These are phyloP conservation scores for Curvularia sp. DNA, from an alignment of 2,329 filamentous ascomycete genomes.

Conservation along the genomic window DNA sequence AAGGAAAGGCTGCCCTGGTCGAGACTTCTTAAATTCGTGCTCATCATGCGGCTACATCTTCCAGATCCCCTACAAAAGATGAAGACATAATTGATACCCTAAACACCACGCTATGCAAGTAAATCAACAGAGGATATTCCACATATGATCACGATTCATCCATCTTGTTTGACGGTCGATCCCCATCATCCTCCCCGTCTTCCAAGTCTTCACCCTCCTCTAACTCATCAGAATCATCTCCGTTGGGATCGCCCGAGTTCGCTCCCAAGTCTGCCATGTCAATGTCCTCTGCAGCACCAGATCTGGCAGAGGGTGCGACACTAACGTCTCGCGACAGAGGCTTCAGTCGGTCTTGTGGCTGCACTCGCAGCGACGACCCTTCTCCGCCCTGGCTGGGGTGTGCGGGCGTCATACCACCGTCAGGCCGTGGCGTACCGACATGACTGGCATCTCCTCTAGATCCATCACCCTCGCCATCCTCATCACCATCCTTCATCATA, in stretches of 20 bases:
- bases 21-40: slow-evolving; percentile 36
- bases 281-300: slow-evolving; percentile 35
- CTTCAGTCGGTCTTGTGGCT: slow-evolving; percentile 42
- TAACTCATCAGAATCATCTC: slow-evolving; percentile 43
- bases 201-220: slow-evolving; percentile 44
- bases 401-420: slow-evolving; percentile 51
- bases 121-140: slow-evolving; percentile 4
- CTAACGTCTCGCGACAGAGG: slow-evolving; percentile 41
- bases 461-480: slow-evolving; percentile 52
- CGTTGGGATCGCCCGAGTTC: slow-evolving; percentile 31
- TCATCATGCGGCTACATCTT: not conserved
- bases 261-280: slow-evolving; percentile 42
- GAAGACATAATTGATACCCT: slow-evolving; percentile 24
- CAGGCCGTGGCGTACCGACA: slow-evolving; percentile 55
- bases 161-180: slow-evolving; percentile 33
- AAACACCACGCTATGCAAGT: slow-evolving; percentile 47
- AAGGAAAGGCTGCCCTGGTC: slow-evolving; percentile 49
- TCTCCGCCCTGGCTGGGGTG: slow-evolving; percentile 46
- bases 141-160: slow-evolving; percentile 37
- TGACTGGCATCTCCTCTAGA: slow-evolving; percentile 50
- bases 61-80: slow-evolving; percentile 2
- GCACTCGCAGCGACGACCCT: slow-evolving; percentile 36
- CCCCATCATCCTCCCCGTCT: slow-evolving; percentile 40
- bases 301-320: slow-evolving; percentile 34
- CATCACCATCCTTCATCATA: slow-evolving; percentile 54